Base-by-base conservation (phyloP, 139 green algal species). In the Chloropicon primus region DNA sequence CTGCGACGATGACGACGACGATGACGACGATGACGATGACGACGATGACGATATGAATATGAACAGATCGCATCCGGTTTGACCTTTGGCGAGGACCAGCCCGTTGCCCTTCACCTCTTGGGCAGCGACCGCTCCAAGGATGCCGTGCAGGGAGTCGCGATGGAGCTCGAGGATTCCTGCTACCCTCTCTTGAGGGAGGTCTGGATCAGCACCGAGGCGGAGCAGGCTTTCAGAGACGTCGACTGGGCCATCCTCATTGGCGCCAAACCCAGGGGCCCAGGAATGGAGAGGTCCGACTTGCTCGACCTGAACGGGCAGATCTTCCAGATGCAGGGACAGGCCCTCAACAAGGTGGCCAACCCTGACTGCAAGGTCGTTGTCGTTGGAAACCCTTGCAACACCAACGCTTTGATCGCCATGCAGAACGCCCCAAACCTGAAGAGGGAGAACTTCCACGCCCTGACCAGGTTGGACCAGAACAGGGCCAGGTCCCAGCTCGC, bases 141-240 rank as follows among this genome's bases (percentile, higher is more conserved):
- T 77, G 92, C 93, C 2, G 93, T 79, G 3, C 76, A 72, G 24
- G 27, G 27, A 5, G 92, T 97, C 23, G 89, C 91, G 26, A 97
- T 97, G 93, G 93, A 97, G 89, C 85, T 97, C 24, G 93, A 97
- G 83, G 93, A 97, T 86, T 93, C 85, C 73, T 82, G 96, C n/a
- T 97, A 94, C 87, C 93, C 93, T 0, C 86, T 97, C 54, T 85
- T 97, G 5, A 25, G 71, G 23, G 71, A 92, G 83, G 90, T 96
- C n/a, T 85, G 77, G 27, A 92, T 96, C 26, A 89, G 92, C 79
- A 94, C 89, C 54, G 87, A 94, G 83, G 86, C 91, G 25, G 75
- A 83, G 23, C 84, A 88, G 73, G 81, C 94, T 28, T 97, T 97
- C 79, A 75, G 80, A 24, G 88, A 92, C 72, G 92, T 90, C n/a